Percentiles rank a stretch among this genome's conserved stretches.
These are phyloP conservation scores for Mucor sp. DNA, from an alignment of 371 early-diverging fungal species.

Conservation along the genomic window DNA sequence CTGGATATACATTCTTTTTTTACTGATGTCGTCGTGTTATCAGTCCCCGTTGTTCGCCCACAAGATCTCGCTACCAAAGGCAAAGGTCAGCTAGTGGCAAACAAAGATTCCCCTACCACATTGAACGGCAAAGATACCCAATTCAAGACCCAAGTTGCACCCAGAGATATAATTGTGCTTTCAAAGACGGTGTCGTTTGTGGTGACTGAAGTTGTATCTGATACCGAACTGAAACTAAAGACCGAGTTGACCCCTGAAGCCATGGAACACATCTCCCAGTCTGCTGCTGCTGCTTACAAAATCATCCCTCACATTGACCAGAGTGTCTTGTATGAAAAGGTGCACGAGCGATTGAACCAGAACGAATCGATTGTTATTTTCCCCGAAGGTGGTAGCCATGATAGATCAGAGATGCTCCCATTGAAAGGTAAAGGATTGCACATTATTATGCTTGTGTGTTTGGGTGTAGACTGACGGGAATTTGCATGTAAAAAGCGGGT, in stretches of 20 bases:
- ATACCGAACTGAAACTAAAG: constrained; percentile 60
- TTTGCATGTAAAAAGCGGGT: constrained; percentile 51
- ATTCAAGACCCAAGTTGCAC: constrained; percentile 57
- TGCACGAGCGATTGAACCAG: constrained; percentile 63
- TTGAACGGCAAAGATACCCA: constrained; percentile 55
- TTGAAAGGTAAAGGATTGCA: constrained; percentile 59
- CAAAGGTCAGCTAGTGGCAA: constrained; percentile 52
- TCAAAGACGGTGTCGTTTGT: constrained; percentile 46
- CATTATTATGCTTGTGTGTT: background rate
- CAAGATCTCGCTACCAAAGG: constrained; percentile 74
- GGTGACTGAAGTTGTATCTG: constrained; percentile 67
- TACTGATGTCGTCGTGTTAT: background rate
- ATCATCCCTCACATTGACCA: constrained; percentile 81
- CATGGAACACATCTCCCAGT: constrained; percentile 32
- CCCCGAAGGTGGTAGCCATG: constrained; percentile 93
- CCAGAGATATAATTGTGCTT: constrained; percentile 56
- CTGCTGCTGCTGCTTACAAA: constrained; percentile 46
- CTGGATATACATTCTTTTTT: background rate
- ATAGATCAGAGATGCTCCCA: constrained; percentile 85
- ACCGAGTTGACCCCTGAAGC: constrained; percentile 49
- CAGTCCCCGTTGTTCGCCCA: constrained; percentile 81
- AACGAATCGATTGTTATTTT: constrained; percentile 83
- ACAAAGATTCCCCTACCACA: constrained; percentile 34
- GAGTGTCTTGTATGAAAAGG: constrained; percentile 67
- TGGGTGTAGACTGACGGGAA: background rate